A percentile compares a stretch with the other conserved stretches of the same genome.
Evolutionary conservation across 2,329 filamentous ascomycete genomes (phyloP).

Genomic region (Penicillium brasilianum): DNA sequence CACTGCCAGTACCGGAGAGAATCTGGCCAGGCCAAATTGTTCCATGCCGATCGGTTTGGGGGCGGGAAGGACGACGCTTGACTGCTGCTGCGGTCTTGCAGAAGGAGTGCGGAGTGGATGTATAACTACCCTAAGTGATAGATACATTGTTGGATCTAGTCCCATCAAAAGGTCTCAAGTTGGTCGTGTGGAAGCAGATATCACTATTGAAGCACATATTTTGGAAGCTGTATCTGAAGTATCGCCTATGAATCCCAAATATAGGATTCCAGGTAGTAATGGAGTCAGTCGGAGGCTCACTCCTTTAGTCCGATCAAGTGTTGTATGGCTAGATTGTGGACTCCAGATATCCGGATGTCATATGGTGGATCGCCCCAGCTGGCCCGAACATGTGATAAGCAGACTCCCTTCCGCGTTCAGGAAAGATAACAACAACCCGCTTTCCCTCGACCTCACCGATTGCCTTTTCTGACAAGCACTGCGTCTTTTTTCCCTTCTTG

Average conservation of each 20-base stretch:
- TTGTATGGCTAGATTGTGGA: background rate
- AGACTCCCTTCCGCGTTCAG: conserved; percentile 29
- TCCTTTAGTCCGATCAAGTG: background rate
- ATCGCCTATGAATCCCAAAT: background rate
- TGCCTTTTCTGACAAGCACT: background rate
- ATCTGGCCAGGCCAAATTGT: conserved; percentile 44
- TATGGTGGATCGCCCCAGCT: conserved; percentile 6
- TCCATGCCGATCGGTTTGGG: conserved; percentile 51
- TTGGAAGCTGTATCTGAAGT: background rate
- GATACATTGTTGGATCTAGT: background rate
- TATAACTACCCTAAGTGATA: background rate
- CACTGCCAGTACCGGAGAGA: conserved; percentile 29
- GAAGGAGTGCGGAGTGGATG: conserved; percentile 13
- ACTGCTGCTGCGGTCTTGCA: conserved; percentile 46
- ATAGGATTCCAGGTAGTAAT: background rate
- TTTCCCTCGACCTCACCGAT: background rate
- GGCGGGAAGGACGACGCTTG: conserved; percentile 39
- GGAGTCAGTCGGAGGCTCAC: too few species aligned
- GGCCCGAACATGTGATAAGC: conserved; percentile 32
- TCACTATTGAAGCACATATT: too few species aligned
- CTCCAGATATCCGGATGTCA: background rate
- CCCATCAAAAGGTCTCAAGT: background rate
- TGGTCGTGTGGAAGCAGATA: too few species aligned
- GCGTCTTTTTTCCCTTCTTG: background rate
- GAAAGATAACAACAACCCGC: conserved; percentile 28